Percentiles rank a stretch among this genome's conserved stretches.
These are phyloP conservation scores for Priceomyces melissophilus DNA, from an alignment of 805 yeast genomes.

Conservation along the genomic window DNA sequence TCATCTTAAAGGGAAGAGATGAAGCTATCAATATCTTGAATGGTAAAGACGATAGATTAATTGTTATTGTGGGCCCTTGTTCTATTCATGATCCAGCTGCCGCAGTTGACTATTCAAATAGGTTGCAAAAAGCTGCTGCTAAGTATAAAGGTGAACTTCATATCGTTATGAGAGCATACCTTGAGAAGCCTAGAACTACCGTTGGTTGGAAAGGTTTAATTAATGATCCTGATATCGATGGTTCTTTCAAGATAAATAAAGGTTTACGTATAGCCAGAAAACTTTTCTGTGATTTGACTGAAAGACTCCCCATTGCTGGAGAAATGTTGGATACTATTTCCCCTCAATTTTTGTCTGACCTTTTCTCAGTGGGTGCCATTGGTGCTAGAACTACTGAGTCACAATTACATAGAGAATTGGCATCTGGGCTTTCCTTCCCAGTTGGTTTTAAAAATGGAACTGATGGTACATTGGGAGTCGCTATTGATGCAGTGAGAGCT, in stretches of 20 bases:
- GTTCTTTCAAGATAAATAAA: slow-evolving; percentile 88
- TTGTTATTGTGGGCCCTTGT: slow-evolving; percentile 95
- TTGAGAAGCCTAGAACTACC: slow-evolving; percentile 97
- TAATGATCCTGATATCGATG: slow-evolving; percentile 95
- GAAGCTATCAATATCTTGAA: slow-evolving; percentile 67
- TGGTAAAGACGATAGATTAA: slow-evolving; percentile 82
- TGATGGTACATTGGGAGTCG: slow-evolving; percentile 92
- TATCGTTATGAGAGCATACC: slow-evolving; percentile 94
- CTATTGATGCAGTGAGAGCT: slow-evolving; percentile 90
- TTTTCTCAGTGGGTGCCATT: slow-evolving; percentile 94
- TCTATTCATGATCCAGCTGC: slow-evolving; percentile 93
- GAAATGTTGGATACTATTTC: slow-evolving; percentile 98
- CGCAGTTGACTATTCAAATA: slow-evolving; percentile 81
- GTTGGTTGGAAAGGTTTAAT: slow-evolving; percentile 99
- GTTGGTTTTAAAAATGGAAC: slow-evolving; percentile 98
- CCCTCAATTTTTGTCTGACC: slow-evolving; percentile 91
- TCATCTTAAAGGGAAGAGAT: slow-evolving; percentile 72
- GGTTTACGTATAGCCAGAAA: slow-evolving; percentile 88
- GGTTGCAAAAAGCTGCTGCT: slow-evolving; percentile 56
- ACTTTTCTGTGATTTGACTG: slow-evolving; percentile 79
- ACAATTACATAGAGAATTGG: slow-evolving; percentile 94
- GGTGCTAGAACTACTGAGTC: slow-evolving; percentile 99
- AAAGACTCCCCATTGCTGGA: slow-evolving; percentile 86
- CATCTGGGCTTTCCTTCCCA: slow-evolving; percentile 96
- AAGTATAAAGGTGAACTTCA: slow-evolving; percentile 70